These are phyloP conservation scores for Neurospora sp. DNA, from an alignment of 495 filamentous ascomycete species.

Conservation along the genomic window DNA sequence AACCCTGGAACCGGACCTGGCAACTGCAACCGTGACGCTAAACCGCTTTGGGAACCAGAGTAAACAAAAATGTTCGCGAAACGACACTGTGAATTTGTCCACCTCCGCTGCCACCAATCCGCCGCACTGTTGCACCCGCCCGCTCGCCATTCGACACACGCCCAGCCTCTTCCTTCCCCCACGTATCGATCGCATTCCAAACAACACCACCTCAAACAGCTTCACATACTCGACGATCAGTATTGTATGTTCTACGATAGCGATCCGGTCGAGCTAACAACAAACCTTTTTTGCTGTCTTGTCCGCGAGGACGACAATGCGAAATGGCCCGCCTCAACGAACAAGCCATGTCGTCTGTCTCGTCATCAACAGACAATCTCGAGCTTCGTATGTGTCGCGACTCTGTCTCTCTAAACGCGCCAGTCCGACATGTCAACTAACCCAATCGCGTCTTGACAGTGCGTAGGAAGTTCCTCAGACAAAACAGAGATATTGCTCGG, in stretches of 20 bases:
- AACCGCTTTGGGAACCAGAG: conserved; percentile 14
- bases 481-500: conserved; percentile 89
- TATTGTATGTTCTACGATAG: background rate
- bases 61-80: conserved; percentile 18
- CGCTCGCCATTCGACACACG: background rate
- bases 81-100: conserved; percentile 18
- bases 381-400: conserved; percentile 59
- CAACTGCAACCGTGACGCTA: conserved; percentile 8
- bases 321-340: conserved; percentile 92
- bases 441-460: conserved; percentile 38
- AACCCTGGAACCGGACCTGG: background rate
- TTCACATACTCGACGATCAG: background rate
- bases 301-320: conserved; percentile 15
- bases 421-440: background rate
- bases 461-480: conserved; percentile 75
- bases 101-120: background rate
- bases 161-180: background rate
- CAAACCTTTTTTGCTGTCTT: background rate
- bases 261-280: background rate
- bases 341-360: conserved; percentile 41
- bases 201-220: background rate
- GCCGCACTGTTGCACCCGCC: background rate
- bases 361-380: conserved; percentile 47
- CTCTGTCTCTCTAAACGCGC: background rate
- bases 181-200: background rate